Evolutionary conservation across 2,329 filamentous ascomycete genomes (phyloP).

Genomic region (Colletotrichum sp.): DNA sequence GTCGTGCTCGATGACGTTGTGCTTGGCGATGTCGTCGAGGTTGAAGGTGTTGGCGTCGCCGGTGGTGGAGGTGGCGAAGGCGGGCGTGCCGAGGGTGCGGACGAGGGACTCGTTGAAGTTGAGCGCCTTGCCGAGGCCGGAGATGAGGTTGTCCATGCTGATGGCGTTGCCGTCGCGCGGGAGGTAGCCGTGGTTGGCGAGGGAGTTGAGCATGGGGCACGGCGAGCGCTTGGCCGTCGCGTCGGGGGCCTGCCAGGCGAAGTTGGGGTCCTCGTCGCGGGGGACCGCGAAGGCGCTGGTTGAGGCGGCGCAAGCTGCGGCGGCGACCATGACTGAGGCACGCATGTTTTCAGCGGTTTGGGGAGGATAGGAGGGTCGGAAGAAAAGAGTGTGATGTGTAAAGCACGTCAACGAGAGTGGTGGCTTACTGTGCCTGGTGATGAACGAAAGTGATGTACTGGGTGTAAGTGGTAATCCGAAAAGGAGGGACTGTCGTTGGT

Average conservation of each 20-base stretch:
- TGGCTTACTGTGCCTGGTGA: not conserved
- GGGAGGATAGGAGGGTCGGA: not conserved
- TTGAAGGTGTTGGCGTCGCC: constrained; percentile 22
- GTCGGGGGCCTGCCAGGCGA: constrained; percentile 5
- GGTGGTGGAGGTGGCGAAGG: constrained; percentile 23
- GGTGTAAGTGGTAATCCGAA: not conserved
- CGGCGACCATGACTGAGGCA: constrained; percentile 10
- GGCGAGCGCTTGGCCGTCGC: constrained; percentile 44
- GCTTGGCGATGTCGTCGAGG: constrained; percentile 23
- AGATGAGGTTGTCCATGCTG: constrained; percentile 20
- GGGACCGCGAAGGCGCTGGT: not conserved
- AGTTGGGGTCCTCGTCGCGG: not conserved
- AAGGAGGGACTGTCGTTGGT: not conserved
- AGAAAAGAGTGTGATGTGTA: not conserved
- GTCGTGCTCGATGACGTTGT: constrained; percentile 35
- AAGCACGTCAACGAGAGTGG: not conserved
- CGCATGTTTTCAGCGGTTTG: not conserved
- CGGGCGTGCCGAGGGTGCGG: constrained; percentile 40
- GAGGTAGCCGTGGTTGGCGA: constrained; percentile 28
- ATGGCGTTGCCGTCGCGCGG: constrained; percentile 24
- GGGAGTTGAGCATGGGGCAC: constrained; percentile 28
- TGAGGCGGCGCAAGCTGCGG: not conserved
- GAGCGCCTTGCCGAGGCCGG: constrained; percentile 22
- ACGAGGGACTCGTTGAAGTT: constrained; percentile 21
- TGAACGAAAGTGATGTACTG: not conserved